phyloP scores from a whole-genome alignment of 192 early-diverging fungal genomes.

The Tieghemiomyces parasiticus region DNA sequence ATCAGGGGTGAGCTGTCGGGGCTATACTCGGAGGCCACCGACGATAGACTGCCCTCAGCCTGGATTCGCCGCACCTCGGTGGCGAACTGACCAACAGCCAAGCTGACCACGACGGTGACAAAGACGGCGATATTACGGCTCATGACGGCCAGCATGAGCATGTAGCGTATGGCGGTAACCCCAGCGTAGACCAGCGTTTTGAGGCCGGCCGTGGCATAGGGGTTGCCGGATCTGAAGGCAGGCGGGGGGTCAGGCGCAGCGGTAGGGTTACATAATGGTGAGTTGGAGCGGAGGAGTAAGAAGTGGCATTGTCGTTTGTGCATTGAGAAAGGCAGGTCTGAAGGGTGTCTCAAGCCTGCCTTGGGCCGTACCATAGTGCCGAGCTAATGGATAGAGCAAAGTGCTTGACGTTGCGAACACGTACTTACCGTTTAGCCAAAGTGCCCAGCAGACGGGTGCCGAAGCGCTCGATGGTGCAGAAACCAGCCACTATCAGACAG shows the following conservation, averaged over 20 bases:
- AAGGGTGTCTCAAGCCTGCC: too few relatives aligned
- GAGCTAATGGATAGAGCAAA: neutral
- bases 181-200: neutral
- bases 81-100: neutral
- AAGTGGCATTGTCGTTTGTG: too few relatives aligned
- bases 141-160: constrained; percentile 8
- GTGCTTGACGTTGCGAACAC: neutral
- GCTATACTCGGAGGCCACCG: too few relatives aligned
- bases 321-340: too few relatives aligned
- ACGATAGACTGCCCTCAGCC: too few relatives aligned
- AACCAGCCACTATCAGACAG: neutral
- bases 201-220: neutral
- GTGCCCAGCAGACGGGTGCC: neutral
- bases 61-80: neutral
- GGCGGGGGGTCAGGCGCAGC: neutral
- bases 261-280: neutral
- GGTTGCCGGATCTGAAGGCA: neutral
- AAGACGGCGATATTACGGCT: neutral
- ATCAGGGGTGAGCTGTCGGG: too few relatives aligned
- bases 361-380: neutral
- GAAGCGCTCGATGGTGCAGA: neutral
- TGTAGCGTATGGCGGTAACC: neutral
- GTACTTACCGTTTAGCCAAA: neutral
- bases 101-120: neutral
- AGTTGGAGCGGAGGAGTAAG: neutral